These are phyloP conservation scores for Fusarium lyarnte DNA, from an alignment of 2,329 filamentous ascomycete genomes.

Conservation along the genomic window DNA sequence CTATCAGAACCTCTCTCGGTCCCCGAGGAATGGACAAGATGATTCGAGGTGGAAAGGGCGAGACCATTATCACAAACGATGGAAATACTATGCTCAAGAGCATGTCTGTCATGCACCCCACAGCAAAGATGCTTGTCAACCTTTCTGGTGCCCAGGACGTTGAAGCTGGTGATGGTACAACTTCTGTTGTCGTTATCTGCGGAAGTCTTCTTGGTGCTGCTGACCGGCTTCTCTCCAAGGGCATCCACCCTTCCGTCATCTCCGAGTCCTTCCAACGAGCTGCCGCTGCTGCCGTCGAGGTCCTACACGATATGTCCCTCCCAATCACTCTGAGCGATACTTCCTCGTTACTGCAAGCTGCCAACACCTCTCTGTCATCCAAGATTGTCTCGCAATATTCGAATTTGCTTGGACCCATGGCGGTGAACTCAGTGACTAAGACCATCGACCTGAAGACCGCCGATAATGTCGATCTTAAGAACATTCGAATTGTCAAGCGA, in stretches of 20 bases:
- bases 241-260: constrained; percentile 97
- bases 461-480: constrained; percentile 95
- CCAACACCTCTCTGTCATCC: constrained; percentile 95
- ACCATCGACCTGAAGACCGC: constrained; percentile 96
- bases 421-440: constrained; percentile 94
- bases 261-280: constrained; percentile 98
- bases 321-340: constrained; percentile 91
- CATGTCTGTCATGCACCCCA: constrained; percentile 99
- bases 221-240: constrained; percentile 88
- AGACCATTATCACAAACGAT: constrained; percentile 99
- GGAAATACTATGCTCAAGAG: constrained; percentile 99
- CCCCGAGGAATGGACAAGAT: constrained; percentile 99
- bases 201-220: constrained; percentile 94
- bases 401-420: constrained; percentile 94
- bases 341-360: constrained; percentile 90
- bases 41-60: constrained; percentile 96
- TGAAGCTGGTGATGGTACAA: constrained; percentile 97
- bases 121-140: constrained; percentile 98
- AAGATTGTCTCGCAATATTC: constrained; percentile 99
- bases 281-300: constrained; percentile 85
- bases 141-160: constrained; percentile 97
- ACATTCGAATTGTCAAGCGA: constrained; percentile 98
- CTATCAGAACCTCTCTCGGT: constrained; percentile 94
- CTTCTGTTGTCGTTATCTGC: constrained; percentile 96
- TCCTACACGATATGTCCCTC: constrained; percentile 94